Conservation (phyloP, 2,329 filamentous ascomycete genomes). For the Didymella glomerata region DNA sequence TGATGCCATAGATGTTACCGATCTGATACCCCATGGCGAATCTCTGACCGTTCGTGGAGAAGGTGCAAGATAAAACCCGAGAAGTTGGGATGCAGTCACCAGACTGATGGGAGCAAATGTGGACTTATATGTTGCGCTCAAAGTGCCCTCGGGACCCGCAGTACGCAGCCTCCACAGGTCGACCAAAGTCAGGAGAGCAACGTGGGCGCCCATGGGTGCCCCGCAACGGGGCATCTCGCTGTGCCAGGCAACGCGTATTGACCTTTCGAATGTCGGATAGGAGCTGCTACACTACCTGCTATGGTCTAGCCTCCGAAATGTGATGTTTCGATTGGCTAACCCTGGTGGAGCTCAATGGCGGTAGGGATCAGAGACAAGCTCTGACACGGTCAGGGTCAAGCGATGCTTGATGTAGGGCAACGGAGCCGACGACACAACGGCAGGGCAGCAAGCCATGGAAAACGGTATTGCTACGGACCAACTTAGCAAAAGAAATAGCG, state of each 20-base stretch:
- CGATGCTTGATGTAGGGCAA: slow-evolving; percentile 27
- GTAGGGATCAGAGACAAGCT: slow-evolving; percentile 26
- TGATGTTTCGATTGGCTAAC: slow-evolving; percentile 24
- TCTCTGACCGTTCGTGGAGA: slow-evolving; percentile 7
- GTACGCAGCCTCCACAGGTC: slow-evolving; percentile 13
- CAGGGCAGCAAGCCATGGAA: neutral
- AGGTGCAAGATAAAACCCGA: neutral
- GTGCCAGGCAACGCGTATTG: slow-evolving; percentile 20
- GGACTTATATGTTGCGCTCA: slow-evolving; percentile 26
- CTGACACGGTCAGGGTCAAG: slow-evolving; percentile 27
- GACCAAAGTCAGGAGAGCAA: slow-evolving; percentile 21
- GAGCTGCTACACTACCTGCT: slow-evolving; percentile 29
- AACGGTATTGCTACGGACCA: neutral
- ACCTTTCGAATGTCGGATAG: slow-evolving; percentile 11
- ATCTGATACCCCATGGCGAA: slow-evolving; percentile 51
- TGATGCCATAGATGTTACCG: slow-evolving; percentile 67
- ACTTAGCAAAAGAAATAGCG: neutral
- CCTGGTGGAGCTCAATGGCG: slow-evolving; percentile 13
- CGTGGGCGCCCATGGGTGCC: slow-evolving; percentile 23
- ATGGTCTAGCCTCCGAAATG: slow-evolving; percentile 31
- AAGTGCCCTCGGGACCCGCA: slow-evolving; percentile 1
- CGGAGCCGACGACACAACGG: slow-evolving; percentile 10
- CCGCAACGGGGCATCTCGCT: slow-evolving; percentile 29
- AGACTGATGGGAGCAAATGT: slow-evolving; percentile 9
- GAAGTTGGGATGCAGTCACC: slow-evolving; percentile 10